These are phyloP conservation scores for Mrakia gelida DNA, from an alignment of 768 basidiomycete species.

Conservation along the genomic window DNA sequence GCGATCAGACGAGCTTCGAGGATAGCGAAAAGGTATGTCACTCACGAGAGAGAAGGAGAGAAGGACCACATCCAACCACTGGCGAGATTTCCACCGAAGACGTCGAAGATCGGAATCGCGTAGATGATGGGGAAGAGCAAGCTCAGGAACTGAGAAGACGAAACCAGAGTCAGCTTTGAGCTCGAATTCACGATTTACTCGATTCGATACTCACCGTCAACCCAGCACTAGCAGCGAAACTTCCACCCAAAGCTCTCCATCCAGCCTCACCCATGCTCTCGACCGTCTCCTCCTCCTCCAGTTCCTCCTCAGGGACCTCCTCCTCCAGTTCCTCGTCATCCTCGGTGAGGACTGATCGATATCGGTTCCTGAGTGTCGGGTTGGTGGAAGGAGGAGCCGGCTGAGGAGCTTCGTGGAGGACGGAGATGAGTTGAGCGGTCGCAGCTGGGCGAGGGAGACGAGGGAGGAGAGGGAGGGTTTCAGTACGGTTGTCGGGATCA, in stretches of 20 bases:
- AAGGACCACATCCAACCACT: constrained; percentile 81
- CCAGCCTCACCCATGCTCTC: constrained; percentile 52
- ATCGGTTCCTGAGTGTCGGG: constrained; percentile 31
- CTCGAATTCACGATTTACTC: background rate
- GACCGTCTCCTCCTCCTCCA: constrained; percentile 37
- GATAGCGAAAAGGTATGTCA: background rate
- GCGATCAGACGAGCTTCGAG: constrained; percentile 48
- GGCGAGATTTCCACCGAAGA: constrained; percentile 58
- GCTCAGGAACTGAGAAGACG: constrained; percentile 59
- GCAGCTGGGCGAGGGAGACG: constrained; percentile 51
- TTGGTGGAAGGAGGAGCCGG: constrained; percentile 51
- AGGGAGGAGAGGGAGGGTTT: background rate
- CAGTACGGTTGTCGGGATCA: background rate
- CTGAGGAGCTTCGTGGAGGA: constrained; percentile 72
- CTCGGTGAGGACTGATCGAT: constrained; percentile 33
- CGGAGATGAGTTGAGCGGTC: constrained; percentile 88
- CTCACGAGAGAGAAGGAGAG: constrained; percentile 25
- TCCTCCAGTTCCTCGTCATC: background rate
- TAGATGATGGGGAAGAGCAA: constrained; percentile 88
- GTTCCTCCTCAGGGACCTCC: constrained; percentile 39
- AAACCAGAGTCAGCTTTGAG: background rate
- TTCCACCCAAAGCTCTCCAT: constrained; percentile 71
- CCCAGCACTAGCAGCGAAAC: constrained; percentile 67
- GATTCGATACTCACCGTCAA: constrained; percentile 61
- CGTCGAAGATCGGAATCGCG: constrained; percentile 63